Percentiles rank a stretch among this genome's conserved stretches.
These are phyloP conservation scores for Tillandsia fasciculata DNA, from an alignment of 176 grass and related monocot species.

Conservation along the genomic window DNA sequence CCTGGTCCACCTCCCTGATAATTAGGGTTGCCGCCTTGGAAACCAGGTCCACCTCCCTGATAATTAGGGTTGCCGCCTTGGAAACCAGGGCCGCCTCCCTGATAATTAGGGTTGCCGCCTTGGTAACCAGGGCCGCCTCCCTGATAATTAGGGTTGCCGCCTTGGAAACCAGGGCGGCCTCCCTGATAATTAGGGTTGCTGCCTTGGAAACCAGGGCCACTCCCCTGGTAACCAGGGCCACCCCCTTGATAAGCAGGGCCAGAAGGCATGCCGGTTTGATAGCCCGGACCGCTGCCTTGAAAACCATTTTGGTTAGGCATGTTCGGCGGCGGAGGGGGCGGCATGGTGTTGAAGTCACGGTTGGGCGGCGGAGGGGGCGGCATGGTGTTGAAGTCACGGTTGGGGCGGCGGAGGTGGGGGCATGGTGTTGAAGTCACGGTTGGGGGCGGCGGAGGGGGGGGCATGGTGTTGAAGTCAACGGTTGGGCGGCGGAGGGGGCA, in stretches of 20 bases:
- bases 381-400: constrained; percentile 7
- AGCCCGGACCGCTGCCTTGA: constrained; percentile 31
- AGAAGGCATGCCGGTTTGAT: constrained; percentile 8
- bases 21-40: constrained; percentile 18
- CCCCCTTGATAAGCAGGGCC: constrained; percentile 25
- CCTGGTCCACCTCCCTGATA: constrained; percentile 9
- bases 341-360: too few relatives aligned
- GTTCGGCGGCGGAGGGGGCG: constrained; percentile 14
- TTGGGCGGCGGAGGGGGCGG: constrained; percentile 11
- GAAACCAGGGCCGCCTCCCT: constrained; percentile 23
- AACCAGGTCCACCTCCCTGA: constrained; percentile 37
- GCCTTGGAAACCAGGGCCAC: not conserved
- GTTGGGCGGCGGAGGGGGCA: constrained; percentile 18
- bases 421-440: constrained; percentile 8
- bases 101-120: constrained; percentile 21
- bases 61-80: constrained; percentile 41
- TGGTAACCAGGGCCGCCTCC: constrained; percentile 28
- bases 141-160: constrained; percentile 28
- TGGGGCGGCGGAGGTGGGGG: constrained; percentile 19
- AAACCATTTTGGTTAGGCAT: constrained; percentile 27
- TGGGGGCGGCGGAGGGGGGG: not conserved
- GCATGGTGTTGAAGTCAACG: not conserved
- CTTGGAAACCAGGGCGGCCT: constrained; percentile 17
- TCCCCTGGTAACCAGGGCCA: not conserved
- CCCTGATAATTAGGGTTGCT: not conserved